Evolutionary conservation across 169 alveolate species (phyloP).

Genomic region (Plasmodium gonderi): DNA sequence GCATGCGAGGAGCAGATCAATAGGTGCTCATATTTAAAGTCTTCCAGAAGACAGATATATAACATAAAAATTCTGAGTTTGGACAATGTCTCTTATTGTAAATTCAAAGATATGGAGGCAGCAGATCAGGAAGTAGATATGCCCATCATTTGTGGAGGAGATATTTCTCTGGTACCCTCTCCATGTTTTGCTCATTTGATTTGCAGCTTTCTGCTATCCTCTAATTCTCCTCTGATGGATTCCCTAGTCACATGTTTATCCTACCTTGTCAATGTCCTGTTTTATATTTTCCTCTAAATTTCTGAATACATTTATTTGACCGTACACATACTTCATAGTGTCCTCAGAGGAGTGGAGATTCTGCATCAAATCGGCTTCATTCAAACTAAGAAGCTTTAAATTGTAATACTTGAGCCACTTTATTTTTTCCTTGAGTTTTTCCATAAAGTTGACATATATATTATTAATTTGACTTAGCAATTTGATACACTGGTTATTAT

Average conservation of each 20-base stretch:
- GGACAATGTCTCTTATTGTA: too few relatives aligned
- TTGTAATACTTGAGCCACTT: conserved; percentile 68
- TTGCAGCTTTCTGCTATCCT: not conserved
- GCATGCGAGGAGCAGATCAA: too few relatives aligned
- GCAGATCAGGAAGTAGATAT: too few relatives aligned
- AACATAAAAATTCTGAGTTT: too few relatives aligned
- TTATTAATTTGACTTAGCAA: conserved; percentile 54
- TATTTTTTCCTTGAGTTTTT: conserved; percentile 68
- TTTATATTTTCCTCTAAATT: conserved; percentile 64
- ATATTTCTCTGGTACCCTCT: too few relatives aligned
- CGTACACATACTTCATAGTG: conserved; percentile 56
- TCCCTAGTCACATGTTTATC: not conserved
- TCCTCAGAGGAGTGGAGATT: conserved; percentile 56
- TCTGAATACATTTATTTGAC: conserved; percentile 41
- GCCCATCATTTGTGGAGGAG: too few relatives aligned
- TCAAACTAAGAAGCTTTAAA: conserved; percentile 39
- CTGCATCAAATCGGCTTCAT: conserved; percentile 21
- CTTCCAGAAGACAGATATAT: too few relatives aligned
- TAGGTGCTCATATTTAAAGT: too few relatives aligned
- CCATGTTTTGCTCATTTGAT: not conserved
- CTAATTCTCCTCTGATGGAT: not conserved
- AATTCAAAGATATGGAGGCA: too few relatives aligned
- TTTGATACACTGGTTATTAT: conserved; percentile 51
- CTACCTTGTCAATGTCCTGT: conserved; percentile 68
- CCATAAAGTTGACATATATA: conserved; percentile 69